A percentile compares a stretch with the other conserved stretches of the same genome.
phyloP scores from a whole-genome alignment of 1,284 basidiomycete species.

The Ustilago sp. region DNA sequence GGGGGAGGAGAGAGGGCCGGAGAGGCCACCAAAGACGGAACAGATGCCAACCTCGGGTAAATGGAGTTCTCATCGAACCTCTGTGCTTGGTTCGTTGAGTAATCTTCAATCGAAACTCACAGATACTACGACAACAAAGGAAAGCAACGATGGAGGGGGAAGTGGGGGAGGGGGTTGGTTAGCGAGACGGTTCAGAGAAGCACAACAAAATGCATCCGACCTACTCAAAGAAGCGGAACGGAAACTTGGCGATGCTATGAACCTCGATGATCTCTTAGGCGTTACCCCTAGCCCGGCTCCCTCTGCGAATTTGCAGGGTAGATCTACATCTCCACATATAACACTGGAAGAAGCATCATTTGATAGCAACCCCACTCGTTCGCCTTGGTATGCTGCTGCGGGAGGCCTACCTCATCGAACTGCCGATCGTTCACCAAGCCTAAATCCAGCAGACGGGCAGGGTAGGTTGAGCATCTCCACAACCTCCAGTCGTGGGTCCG shows the following conservation, averaged over 20 bases:
- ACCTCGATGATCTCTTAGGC: slow-evolving; percentile 38
- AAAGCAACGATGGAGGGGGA: not conserved
- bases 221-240: slow-evolving; percentile 38
- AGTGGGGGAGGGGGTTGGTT: slow-evolving; percentile 15
- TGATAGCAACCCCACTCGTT: slow-evolving; percentile 1
- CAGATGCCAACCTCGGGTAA: not conserved
- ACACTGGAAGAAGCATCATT: slow-evolving; percentile 16
- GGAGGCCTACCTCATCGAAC: slow-evolving; percentile 12
- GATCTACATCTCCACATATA: slow-evolving; percentile 16
- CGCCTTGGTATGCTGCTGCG: slow-evolving; percentile 30
- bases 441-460: not conserved
- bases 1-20: slow-evolving; percentile 7
- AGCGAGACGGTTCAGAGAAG: slow-evolving; percentile 38
- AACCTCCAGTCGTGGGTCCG: not conserved
- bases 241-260: slow-evolving; percentile 48
- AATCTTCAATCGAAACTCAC: not conserved
- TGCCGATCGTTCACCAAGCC: slow-evolving; percentile 12
- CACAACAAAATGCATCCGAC: slow-evolving; percentile 31
- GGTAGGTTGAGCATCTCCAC: slow-evolving; percentile 19
- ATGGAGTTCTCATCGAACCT: slow-evolving; percentile 21
- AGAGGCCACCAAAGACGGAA: slow-evolving; percentile 26
- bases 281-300: not conserved
- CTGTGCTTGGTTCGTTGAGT: slow-evolving; percentile 27
- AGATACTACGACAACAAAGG: not conserved
- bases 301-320: too few species aligned